Base-by-base conservation (phyloP, 352 stramenopile species). In the Phytopythium chamaehyphon region DNA sequence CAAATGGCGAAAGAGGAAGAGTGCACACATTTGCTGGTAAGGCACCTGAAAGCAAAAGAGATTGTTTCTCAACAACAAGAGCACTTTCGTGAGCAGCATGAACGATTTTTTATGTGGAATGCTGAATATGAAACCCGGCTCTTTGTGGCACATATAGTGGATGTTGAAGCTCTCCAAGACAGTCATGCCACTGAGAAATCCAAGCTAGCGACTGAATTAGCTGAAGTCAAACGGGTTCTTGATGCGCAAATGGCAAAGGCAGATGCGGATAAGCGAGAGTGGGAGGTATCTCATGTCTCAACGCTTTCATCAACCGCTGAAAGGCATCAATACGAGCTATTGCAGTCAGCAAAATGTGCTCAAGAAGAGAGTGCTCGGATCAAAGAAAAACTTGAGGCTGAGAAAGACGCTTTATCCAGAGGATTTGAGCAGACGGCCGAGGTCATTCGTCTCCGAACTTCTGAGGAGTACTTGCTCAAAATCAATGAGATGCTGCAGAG, bases 401-500 rank as follows among this genome's bases (percentile, higher is more conserved):
- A 37, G 31, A 33, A 23, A 19, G 15, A 64, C 11, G 22, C 46
- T 10, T 40, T 69, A 8, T 28, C 31, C 9, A 57, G 40, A 33
- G 40, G 51, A 7, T 65, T 60, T 19, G 12, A 52, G 15, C 47
- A 69, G 18, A 59, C 37, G 18, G 53, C 42, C 1, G 60, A 73
- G 42, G 19, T 63, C 3, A 48, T 59, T 26, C 49, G 46, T 6
- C 43, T 71, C 22, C 54, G 50, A 12, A 39, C 61, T 9, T 45
- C 54, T 24, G 54, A 71, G 21, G 62, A 61, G 1, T 54, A 70
- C 39, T 36, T 64, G 35, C 19, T 28, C 16, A 67, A 64, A 45
- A 51, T 55, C 1, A 71, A 64, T 21, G 59, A 67, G n/a, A 26
- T 67, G 28, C 33, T 67, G 0, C 51, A 67, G 42, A 55, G 23